phyloP scores from a whole-genome alignment of 495 filamentous ascomycete species.

The Neurospora sp. region DNA sequence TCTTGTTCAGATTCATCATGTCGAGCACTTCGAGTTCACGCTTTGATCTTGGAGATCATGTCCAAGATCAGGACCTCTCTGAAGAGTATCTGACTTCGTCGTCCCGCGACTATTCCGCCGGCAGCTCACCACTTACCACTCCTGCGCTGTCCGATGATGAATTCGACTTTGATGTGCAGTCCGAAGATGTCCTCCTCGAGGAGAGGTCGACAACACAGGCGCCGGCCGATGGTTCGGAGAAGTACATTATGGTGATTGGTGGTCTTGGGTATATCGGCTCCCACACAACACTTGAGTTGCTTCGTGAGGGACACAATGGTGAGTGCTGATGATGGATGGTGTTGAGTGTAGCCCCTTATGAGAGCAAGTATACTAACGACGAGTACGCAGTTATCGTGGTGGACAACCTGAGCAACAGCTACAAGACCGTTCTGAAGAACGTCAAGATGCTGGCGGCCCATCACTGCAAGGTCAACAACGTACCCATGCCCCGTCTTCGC shows the following conservation, averaged over 20 bases:
- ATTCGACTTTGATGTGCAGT: constrained; percentile 7
- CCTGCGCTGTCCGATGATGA: constrained; percentile 16
- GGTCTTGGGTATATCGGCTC: constrained; percentile 59
- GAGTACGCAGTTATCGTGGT: constrained; percentile 39
- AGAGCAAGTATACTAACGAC: background rate
- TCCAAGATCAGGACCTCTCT: constrained; percentile 1
- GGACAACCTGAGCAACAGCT: constrained; percentile 55
- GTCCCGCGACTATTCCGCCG: constrained; percentile 1
- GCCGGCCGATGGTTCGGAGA: constrained; percentile 1
- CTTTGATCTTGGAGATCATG: background rate
- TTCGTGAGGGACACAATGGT: constrained; percentile 51
- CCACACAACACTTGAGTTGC: constrained; percentile 52
- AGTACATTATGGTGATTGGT: constrained; percentile 53
- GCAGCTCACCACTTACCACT: constrained; percentile 11
- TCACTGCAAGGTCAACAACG: constrained; percentile 30
- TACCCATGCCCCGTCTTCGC: constrained; percentile 39
- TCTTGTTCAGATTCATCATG: background rate
- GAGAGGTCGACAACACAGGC: background rate
- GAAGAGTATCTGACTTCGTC: constrained; percentile 6
- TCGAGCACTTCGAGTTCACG: background rate
- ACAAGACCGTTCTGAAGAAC: constrained; percentile 42
- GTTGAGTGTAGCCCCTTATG: background rate
- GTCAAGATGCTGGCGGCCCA: constrained; percentile 40
- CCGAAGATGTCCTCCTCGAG: background rate
- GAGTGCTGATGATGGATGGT: background rate